Evolutionary conservation across 23 red algal species (phyloP), one percentile per base, ranked within the genome.

Genomic region (Gracilaria gracilis): DNA sequence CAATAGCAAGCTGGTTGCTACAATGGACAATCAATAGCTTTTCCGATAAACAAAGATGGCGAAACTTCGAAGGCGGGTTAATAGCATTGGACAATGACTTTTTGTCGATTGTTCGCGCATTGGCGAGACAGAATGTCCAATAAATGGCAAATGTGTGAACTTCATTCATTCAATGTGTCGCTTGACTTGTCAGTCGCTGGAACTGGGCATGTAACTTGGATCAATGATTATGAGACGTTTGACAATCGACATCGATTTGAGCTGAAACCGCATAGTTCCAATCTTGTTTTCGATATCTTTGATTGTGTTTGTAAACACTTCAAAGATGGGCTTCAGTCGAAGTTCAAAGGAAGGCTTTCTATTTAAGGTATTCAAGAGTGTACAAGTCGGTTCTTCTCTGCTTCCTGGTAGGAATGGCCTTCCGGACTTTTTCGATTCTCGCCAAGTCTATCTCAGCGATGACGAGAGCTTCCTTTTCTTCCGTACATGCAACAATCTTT

Each of bases 321-420:
- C n/a, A n/a, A 24, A 32, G 21, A 27, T 32, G 23, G 23, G 23
- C 24, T 65, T 32, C 25, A 25, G 27, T 21, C 9, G 27, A 65
- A 4, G 27, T 28, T 9, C 9, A 28, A 20, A 8, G 14, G 28
- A 14, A 32, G 1, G 19, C 12, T 5, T 61, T 51, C 72, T 70
- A 79, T n/a, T 81, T 69, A n/a, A 90, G 34, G 44, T 69, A 83
- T 42, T 95, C 39, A 33, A 96, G 67, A 17, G 61, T 69, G 54
- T 99, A 99, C 27, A 99, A 51, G 55, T 99, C 97, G 27, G 48
- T 35, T 16, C 94, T 83, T 49, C 85, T 77, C 70, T 99, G 97
- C 50, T 50, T 59, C 0, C 67, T 59, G 1, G 93, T 84, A 13
- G 97, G 93, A 80, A 99, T 96, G 20, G 77, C 67, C n/a, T 69